These are phyloP conservation scores for Prunus kanzakura DNA, from an alignment of 306 rosid species.

Conservation along the genomic window DNA sequence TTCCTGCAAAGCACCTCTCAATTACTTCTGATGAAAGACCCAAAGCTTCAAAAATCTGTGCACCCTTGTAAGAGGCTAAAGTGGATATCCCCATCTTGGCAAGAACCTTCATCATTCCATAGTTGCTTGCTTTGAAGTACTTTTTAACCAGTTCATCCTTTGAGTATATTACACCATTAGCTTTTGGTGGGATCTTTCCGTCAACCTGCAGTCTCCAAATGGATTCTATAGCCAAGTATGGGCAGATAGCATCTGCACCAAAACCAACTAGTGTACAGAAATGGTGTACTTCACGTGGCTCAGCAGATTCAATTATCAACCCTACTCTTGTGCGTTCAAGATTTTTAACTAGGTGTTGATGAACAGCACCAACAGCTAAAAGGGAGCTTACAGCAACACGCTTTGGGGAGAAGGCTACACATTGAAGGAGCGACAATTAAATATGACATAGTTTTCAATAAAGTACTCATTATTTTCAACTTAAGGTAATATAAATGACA, in stretches of 20 bases:
- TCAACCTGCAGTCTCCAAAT: constrained; percentile 95
- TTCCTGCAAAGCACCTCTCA: constrained; percentile 94
- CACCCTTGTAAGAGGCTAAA: constrained; percentile 98
- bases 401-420: constrained; percentile 74
- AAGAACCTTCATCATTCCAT: constrained; percentile 99
- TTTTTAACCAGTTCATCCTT: constrained; percentile 78
- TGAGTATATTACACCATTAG: constrained; percentile 62
- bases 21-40: constrained; percentile 95
- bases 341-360: constrained; percentile 84
- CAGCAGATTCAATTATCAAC: constrained; percentile 91
- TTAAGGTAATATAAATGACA: neutral
- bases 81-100: constrained; percentile 99
- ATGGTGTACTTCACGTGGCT: constrained; percentile 98
- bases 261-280: constrained; percentile 95
- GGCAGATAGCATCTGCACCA: constrained; percentile 95
- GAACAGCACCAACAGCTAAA: constrained; percentile 94
- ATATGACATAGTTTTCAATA: neutral
- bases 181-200: constrained; percentile 85
- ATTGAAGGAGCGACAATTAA: constrained; percentile 5
- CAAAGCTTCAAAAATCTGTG: constrained; percentile 95
- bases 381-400: constrained; percentile 93
- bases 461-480: neutral
- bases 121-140: constrained; percentile 87
- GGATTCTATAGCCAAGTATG: constrained; percentile 85
- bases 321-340: constrained; percentile 95